These are phyloP conservation scores for Podaxis sp. DNA, from an alignment of 768 basidiomycete genomes.

Conservation along the genomic window DNA sequence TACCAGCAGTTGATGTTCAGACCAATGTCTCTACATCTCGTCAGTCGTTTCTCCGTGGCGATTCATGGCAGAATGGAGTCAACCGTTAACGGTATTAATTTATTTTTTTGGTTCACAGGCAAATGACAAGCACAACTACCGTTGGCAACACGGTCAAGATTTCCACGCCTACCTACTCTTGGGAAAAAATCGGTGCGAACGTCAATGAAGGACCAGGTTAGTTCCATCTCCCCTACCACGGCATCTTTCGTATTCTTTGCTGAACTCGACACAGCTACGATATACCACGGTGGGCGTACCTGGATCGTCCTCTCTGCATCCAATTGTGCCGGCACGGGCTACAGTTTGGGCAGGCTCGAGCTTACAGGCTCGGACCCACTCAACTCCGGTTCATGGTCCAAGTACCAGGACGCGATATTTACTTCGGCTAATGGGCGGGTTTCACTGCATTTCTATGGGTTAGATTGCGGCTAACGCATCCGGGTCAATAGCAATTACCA, in stretches of 20 bases:
- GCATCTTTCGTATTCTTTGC: neutral
- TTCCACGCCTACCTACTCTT: constrained; percentile 26
- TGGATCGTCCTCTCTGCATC: constrained; percentile 27
- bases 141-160: constrained; percentile 28
- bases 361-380: constrained; percentile 28
- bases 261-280: constrained; percentile 14
- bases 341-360: constrained; percentile 25
- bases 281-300: constrained; percentile 27
- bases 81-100: neutral
- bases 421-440: constrained; percentile 22
- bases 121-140: constrained; percentile 24
- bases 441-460: neutral
- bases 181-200: constrained; percentile 27
- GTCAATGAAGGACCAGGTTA: constrained; percentile 30
- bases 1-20: constrained; percentile 10
- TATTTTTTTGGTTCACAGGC: neutral
- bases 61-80: neutral
- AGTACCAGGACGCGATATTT: constrained; percentile 25
- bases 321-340: constrained; percentile 22
- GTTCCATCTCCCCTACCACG: neutral
- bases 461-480: neutral
- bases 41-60: neutral
- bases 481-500: neutral
- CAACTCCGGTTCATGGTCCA: constrained; percentile 26
- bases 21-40: constrained; percentile 30